Evolutionary conservation across 2,329 filamentous ascomycete genomes (phyloP).

Genomic region (Cryphonectria nitschkei): DNA sequence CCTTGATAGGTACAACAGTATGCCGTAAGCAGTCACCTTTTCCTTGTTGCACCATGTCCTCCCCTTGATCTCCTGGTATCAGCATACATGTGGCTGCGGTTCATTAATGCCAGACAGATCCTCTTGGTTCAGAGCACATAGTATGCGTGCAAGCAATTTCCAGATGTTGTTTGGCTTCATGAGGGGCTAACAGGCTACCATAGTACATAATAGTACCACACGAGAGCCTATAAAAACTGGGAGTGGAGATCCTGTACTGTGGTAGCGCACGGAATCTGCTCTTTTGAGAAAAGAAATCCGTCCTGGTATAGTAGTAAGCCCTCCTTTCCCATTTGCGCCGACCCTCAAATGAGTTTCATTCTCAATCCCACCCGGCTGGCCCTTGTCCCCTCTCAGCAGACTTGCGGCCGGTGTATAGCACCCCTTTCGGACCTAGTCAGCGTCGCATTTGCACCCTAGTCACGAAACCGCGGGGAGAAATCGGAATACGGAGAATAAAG

Average conservation of each 20-base stretch:
- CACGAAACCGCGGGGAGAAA: constrained; percentile 10
- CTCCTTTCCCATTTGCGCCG: constrained; percentile 4
- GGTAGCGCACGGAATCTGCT: not conserved
- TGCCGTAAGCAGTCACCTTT: not conserved
- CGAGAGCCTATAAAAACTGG: not conserved
- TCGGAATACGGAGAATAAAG: constrained; percentile 10
- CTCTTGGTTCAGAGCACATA: not conserved
- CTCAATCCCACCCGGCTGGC: not conserved
- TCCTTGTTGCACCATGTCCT: not conserved
- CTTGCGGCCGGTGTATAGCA: not conserved
- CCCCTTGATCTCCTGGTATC: not conserved
- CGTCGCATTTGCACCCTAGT: constrained; percentile 5
- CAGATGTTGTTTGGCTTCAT: not conserved
- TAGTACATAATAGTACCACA: not conserved
- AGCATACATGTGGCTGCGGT: not conserved
- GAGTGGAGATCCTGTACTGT: not conserved
- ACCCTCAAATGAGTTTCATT: constrained; percentile 6
- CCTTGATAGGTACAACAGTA: not conserved
- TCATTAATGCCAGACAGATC: not conserved
- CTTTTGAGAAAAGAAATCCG: not conserved
- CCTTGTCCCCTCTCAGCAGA: not conserved
- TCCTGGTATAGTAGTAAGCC: not conserved
- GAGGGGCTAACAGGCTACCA: not conserved
- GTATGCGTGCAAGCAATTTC: not conserved
- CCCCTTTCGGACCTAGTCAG: constrained; percentile 1